These are phyloP conservation scores for Cordyceps fumosorosea DNA, from an alignment of 2,329 filamentous ascomycete genomes.

Conservation along the genomic window DNA sequence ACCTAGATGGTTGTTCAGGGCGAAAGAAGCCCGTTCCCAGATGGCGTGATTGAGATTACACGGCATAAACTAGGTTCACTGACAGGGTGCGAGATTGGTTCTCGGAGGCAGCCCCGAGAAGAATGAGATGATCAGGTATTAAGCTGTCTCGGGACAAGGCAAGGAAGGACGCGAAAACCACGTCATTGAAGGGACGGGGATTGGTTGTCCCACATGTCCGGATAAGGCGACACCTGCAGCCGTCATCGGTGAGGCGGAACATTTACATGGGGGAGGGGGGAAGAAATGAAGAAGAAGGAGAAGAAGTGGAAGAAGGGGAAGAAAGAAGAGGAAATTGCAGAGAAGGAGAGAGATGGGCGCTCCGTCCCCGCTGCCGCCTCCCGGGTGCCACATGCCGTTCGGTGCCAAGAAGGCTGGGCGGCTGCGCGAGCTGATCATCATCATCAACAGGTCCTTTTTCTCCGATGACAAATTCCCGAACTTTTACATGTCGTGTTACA, in stretches of 20 bases:
- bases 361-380: too few species aligned
- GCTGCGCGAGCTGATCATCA: neutral
- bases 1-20: too few species aligned
- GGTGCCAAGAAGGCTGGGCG: neutral
- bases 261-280: neutral
- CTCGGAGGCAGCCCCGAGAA: neutral
- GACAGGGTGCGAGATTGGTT: neutral
- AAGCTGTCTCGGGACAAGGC: neutral
- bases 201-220: neutral
- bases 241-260: neutral
- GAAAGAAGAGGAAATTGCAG: neutral
- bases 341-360: neutral
- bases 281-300: neutral
- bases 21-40: too few species aligned
- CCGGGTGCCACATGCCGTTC: neutral
- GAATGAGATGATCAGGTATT: neutral
- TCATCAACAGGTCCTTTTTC: too few species aligned
- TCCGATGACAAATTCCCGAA: too few species aligned
- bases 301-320: neutral
- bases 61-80: neutral
- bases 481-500: neutral
- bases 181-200: too few species aligned
- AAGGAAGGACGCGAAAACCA: neutral
- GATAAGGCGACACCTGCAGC: neutral
- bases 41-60: neutral